A percentile compares a stretch with the other conserved stretches of the same genome.
Evolutionary conservation across 202 grass and related monocot genomes (phyloP).

Genomic region (Eragrostis tef): DNA sequence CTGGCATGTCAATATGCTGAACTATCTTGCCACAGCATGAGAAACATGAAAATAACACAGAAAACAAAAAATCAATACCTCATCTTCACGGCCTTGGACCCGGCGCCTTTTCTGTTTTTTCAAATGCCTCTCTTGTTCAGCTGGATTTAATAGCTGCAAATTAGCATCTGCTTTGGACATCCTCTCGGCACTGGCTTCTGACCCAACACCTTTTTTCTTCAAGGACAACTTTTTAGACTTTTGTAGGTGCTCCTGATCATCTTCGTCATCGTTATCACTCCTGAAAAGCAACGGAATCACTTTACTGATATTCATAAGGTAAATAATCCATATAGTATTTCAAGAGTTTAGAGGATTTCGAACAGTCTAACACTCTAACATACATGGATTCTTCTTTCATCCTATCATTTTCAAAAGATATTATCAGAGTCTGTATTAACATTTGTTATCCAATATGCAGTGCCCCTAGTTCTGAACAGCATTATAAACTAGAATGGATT

Average conservation of each 20-base stretch:
- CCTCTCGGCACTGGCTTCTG: slow-evolving; percentile 82
- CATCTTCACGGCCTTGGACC: slow-evolving; percentile 83
- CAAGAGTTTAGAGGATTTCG: background rate
- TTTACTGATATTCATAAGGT: background rate
- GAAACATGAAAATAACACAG: slow-evolving; percentile 15
- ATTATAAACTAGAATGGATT: background rate
- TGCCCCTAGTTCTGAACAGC: slow-evolving; percentile 16
- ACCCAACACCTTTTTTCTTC: slow-evolving; percentile 93
- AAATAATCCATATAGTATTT: slow-evolving; percentile 23
- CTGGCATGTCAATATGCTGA: slow-evolving; percentile 37
- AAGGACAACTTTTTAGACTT: slow-evolving; percentile 83
- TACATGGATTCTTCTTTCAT: slow-evolving; percentile 19
- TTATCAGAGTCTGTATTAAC: background rate
- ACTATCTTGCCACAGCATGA: slow-evolving; percentile 1
- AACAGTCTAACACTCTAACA: slow-evolving; percentile 15
- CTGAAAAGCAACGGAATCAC: slow-evolving; percentile 46
- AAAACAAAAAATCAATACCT: slow-evolving; percentile 54
- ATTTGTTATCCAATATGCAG: background rate
- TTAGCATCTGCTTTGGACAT: slow-evolving; percentile 74
- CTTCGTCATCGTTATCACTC: slow-evolving; percentile 50
- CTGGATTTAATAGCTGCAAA: slow-evolving; percentile 81
- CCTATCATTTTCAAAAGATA: background rate
- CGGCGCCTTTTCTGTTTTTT: slow-evolving; percentile 82
- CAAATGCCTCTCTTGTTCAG: slow-evolving; percentile 88
- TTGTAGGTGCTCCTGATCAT: slow-evolving; percentile 49